Percentiles rank a stretch among this genome's conserved stretches.
These are phyloP conservation scores for Achaetomium macrosporum DNA, from an alignment of 2,329 filamentous ascomycete genomes.

Conservation along the genomic window DNA sequence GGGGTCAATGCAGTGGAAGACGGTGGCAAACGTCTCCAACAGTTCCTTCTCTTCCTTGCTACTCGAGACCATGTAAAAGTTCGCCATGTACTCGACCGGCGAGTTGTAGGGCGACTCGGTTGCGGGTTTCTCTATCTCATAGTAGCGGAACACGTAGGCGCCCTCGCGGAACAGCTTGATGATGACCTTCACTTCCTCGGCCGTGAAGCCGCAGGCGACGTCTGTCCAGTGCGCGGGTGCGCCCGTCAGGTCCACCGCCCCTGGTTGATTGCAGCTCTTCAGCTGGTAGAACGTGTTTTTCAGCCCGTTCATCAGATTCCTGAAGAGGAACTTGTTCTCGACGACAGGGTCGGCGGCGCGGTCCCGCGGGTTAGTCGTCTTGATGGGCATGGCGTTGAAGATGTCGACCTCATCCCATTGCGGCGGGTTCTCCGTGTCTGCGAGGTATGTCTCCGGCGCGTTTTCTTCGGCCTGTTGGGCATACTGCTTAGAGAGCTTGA, in stretches of 20 bases:
- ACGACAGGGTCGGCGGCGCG: slow-evolving; percentile 82
- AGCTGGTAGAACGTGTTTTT: slow-evolving; percentile 97
- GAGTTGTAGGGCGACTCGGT: slow-evolving; percentile 70
- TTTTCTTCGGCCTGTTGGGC: slow-evolving; percentile 60
- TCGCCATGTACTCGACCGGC: slow-evolving; percentile 86
- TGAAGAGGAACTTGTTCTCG: slow-evolving; percentile 98
- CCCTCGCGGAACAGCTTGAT: slow-evolving; percentile 97
- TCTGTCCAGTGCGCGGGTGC: slow-evolving; percentile 90
- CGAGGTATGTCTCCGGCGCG: slow-evolving; percentile 70
- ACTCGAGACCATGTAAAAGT: slow-evolving; percentile 90
- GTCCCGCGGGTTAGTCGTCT: slow-evolving; percentile 85
- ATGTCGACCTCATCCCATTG: slow-evolving; percentile 99
- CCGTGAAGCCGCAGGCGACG: slow-evolving; percentile 91
- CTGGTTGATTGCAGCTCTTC: slow-evolving; percentile 74
- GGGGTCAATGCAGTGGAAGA: slow-evolving; percentile 97
- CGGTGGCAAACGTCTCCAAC: slow-evolving; percentile 93
- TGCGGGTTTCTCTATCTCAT: slow-evolving; percentile 76
- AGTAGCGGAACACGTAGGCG: slow-evolving; percentile 93
- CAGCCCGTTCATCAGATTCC: slow-evolving; percentile 88
- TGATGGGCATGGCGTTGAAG: slow-evolving; percentile 92
- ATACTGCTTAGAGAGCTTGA: slow-evolving; percentile 80
- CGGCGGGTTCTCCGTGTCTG: slow-evolving; percentile 71
- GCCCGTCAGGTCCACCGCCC: slow-evolving; percentile 67
- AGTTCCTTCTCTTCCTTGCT: slow-evolving; percentile 96
- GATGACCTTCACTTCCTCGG: slow-evolving; percentile 93